Evolutionary conservation across 139 green algal genomes (phyloP), one percentile per base, ranked within the genome.

Genomic region (Picochlorum sp.): DNA sequence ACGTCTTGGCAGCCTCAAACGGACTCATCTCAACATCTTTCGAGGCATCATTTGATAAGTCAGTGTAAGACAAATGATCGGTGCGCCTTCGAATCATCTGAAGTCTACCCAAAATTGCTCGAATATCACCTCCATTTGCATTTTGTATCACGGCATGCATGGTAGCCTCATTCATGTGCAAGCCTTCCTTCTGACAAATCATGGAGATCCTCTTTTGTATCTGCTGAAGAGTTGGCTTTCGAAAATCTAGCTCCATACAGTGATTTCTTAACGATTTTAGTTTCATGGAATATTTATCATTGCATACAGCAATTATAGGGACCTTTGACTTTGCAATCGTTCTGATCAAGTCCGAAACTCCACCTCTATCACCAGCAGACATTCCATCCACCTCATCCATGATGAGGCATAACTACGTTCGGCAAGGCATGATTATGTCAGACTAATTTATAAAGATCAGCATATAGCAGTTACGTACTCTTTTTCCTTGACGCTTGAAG

Each of bases 311-410:
- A 67, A 99, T 91, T 77, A 99, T 97, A 69, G 94, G 94, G 56
- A 98, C 76, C 68, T 87, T 87, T 57, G 65, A 80, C 20, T 66
- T 69, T 50, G 88, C 82, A 70, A 98, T 98, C 58, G 77, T 96
- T 34, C 84, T 38, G 21, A 98, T 97, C 18, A 99, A 76, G 64
- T 99, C 94, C 6, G 74, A 52, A 20, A 97, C 81, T 38, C 94
- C 94, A 16, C 94, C 94, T 5, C 93, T 79, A 74, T 99, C 94
- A 6, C 87, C 88, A 1, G 57, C 92, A 24, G 74, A 88, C 91
- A 99, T 97, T 65, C 94, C 94, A 69, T 99, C 94, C 45, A 97
- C 90, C 79, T 99, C 94, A 62, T 99, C 94, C 93, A 99, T 98
- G 76, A 99, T 81, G 14, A 98, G 80, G 24, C 50, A 54, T 54